A percentile compares a stretch with the other conserved stretches of the same genome.
These are phyloP conservation scores for Ascocoryne sarcoides DNA, from an alignment of 2,329 filamentous ascomycete genomes.

Conservation along the genomic window DNA sequence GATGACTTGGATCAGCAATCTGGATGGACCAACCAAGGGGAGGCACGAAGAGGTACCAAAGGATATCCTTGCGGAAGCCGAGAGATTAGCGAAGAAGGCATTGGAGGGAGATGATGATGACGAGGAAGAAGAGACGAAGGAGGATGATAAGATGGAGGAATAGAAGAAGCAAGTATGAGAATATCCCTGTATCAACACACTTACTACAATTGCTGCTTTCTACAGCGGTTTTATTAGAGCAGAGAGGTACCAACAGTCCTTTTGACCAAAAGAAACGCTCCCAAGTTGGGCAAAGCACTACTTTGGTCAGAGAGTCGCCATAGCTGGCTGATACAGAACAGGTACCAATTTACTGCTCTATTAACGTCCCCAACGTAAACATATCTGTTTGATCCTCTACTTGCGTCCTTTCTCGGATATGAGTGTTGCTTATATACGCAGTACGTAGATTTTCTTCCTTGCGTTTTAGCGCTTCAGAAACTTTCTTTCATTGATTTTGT, in stretches of 20 bases:
- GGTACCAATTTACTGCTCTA: too few relatives aligned
- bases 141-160: conserved; percentile 80
- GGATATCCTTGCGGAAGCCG: conserved; percentile 82
- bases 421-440: too few relatives aligned
- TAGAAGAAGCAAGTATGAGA: conserved; percentile 36
- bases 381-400: too few relatives aligned
- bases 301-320: too few relatives aligned
- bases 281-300: too few relatives aligned
- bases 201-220: background rate
- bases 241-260: background rate
- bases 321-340: too few relatives aligned
- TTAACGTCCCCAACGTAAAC: too few relatives aligned
- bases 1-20: conserved; percentile 93
- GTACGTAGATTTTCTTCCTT: too few relatives aligned
- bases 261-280: too few relatives aligned
- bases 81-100: conserved; percentile 83
- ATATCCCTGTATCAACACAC: conserved; percentile 27
- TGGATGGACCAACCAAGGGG: conserved; percentile 82
- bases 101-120: conserved; percentile 78
- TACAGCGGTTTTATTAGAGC: conserved; percentile 5
- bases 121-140: conserved; percentile 47
- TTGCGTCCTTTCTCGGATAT: too few relatives aligned
- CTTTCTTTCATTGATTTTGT: too few relatives aligned
- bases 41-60: conserved; percentile 89
- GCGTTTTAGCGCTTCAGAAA: too few relatives aligned